These are phyloP conservation scores for Eutypella sp. DNA, from an alignment of 2,329 filamentous ascomycete species.

Conservation along the genomic window DNA sequence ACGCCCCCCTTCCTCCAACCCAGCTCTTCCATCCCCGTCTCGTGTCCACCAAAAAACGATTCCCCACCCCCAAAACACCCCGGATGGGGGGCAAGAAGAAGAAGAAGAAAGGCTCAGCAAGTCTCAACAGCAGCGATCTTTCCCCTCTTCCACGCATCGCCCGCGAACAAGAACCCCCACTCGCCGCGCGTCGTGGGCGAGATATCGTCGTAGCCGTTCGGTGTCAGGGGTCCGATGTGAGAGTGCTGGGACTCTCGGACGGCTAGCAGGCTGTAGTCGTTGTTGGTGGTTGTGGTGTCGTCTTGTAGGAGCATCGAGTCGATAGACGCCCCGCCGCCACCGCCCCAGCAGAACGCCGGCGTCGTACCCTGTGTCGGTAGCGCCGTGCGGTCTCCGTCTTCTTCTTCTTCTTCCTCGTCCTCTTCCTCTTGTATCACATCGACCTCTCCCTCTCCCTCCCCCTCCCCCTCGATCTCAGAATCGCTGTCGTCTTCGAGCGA, in stretches of 20 bases:
- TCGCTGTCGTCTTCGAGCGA: conserved; percentile 1
- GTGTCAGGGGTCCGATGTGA: conserved; percentile 49
- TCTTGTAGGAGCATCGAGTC: conserved; percentile 36
- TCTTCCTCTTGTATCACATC: conserved; percentile 23
- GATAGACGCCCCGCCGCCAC: conserved; percentile 31
- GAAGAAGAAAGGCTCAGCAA: too few relatives aligned
- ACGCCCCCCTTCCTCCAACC: too few relatives aligned
- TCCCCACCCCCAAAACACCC: too few relatives aligned
- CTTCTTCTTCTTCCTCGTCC: conserved; percentile 27
- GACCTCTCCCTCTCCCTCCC: background rate
- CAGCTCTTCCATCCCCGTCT: background rate
- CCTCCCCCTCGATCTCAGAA: conserved; percentile 5
- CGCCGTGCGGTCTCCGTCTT: conserved; percentile 26
- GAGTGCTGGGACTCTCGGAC: conserved; percentile 16
- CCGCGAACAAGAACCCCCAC: conserved; percentile 57
- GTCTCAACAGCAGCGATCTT: conserved; percentile 49
- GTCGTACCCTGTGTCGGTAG: conserved; percentile 20
- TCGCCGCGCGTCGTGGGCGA: conserved; percentile 58
- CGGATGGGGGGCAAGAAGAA: too few relatives aligned
- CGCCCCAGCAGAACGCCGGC: conserved; percentile 13
- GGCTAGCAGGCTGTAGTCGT: conserved; percentile 3
- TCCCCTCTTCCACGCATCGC: conserved; percentile 37
- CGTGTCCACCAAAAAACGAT: background rate
- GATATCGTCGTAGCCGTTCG: conserved; percentile 57
- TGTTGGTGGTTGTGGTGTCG: conserved; percentile 8